Evolutionary conservation across 768 basidiomycete species (phyloP), one percentile per base, ranked within the genome.

Genomic region (Leccinum truebloodii): DNA sequence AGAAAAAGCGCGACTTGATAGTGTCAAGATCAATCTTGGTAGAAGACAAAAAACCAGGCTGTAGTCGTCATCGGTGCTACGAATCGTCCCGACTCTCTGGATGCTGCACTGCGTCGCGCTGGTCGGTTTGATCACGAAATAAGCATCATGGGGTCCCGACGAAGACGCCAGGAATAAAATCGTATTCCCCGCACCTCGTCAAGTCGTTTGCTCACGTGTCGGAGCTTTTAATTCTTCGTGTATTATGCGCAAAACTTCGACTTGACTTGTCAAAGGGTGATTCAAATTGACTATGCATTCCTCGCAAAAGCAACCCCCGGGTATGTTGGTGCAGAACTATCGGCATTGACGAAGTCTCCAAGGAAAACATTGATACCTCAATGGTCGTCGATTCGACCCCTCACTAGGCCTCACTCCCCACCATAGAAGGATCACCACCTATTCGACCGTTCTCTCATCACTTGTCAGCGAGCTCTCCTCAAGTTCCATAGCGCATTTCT

Each of bases 111-210:
- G 18, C 85, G 96, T 34, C 82, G 95, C 58, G 96, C 95, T 6
- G 97, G 97, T 6, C 79, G 97, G 35, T 99, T 99, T 62, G 97
- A 98, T 70, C 93, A 95, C 65, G 97, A 99, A 76, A 98, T 99
- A 53, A 90, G 92, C 54, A 95, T 98, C 24, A 24, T 24, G 24
- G 92, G 92, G 92, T 3, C 97, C 97, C 2, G 94, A 95, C 66
- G 90, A 97, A 62, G 87, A 87, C 57, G 95, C 89, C 0, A 81
- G 97, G 58, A 89, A 90, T 63, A 90, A 95, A 95, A 97, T 59
- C 66, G 88, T 78, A 39, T 20, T 14, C 26, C 13, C 16, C 2
- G 3, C 13, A 22, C 39, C 18, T 28, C 3, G 2, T n/a, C 14
- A 50, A 16, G 24, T 10, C 1, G 6, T 26, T 54, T 51, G 3